phyloP scores from a whole-genome alignment of 441 rosid genomes.

The Cnidoscolus chayamansa region DNA sequence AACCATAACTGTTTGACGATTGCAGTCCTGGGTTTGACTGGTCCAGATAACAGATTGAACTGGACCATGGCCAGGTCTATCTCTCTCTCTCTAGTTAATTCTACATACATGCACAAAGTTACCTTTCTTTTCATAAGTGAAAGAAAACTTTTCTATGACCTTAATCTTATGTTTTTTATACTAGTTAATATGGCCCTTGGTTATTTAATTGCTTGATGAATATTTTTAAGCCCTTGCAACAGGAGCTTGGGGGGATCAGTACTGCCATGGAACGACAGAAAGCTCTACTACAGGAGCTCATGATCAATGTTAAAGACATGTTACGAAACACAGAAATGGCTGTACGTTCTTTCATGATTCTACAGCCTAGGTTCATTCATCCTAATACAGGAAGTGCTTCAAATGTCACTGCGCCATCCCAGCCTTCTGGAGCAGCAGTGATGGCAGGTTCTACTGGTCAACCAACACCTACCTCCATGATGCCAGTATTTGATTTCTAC shows the following conservation, averaged over 20 bases:
- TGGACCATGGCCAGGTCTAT: too few species aligned
- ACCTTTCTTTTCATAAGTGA: background rate
- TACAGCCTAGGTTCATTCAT: constrained; percentile 72
- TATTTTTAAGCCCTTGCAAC: background rate
- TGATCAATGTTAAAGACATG: constrained; percentile 78
- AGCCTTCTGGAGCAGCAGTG: constrained; percentile 50
- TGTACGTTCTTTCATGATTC: constrained; percentile 80
- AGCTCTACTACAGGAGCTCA: constrained; percentile 70
- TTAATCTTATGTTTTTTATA: background rate
- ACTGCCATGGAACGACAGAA: constrained; percentile 82
- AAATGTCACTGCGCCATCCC: constrained; percentile 60
- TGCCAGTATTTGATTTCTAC: constrained; percentile 79
- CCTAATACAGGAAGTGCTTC: constrained; percentile 47
- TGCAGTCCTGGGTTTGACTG: too few species aligned
- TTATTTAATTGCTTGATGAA: constrained; percentile 5
- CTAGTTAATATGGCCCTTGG: background rate
- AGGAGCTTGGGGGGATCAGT: constrained; percentile 96
- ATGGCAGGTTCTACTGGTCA: constrained; percentile 53
- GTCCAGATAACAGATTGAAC: too few species aligned
- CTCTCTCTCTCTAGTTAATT: too few species aligned
- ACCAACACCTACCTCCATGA: constrained; percentile 45
- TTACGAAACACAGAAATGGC: constrained; percentile 80
- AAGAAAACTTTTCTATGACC: background rate
- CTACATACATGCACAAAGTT: background rate
- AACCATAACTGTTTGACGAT: too few species aligned